Conservation (phyloP, 176 grass and related monocot genomes). For the Ensete ventricosum region DNA sequence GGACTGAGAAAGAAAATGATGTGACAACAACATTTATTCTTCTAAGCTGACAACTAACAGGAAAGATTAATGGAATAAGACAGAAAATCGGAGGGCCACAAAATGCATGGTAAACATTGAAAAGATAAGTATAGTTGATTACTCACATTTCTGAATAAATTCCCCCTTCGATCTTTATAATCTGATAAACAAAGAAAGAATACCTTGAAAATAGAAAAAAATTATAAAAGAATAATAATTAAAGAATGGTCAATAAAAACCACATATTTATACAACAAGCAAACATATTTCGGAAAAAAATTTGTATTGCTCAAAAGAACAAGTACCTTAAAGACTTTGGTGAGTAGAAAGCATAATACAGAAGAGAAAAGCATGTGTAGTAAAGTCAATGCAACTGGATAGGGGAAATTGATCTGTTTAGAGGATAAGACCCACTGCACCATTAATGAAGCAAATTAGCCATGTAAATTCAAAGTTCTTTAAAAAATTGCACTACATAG, state of each 20-base stretch:
- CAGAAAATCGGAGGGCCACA: no score
- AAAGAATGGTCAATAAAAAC: background rate
- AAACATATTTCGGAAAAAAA: background rate
- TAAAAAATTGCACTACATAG: background rate
- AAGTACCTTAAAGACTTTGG: slow-evolving; percentile 92
- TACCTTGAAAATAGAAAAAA: background rate
- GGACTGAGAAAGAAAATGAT: background rate
- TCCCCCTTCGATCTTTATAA: slow-evolving; percentile 94
- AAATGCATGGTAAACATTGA: background rate
- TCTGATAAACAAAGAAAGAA: slow-evolving; percentile 47
- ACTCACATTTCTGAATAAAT: slow-evolving; percentile 96
- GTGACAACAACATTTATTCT: background rate
- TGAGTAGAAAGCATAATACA: slow-evolving; percentile 71
- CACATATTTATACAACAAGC: background rate
- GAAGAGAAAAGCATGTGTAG: slow-evolving; percentile 97
- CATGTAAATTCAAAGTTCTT: slow-evolving; percentile 5
- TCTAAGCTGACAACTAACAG: background rate
- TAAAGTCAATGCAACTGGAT: slow-evolving; percentile 95
- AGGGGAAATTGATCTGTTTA: slow-evolving; percentile 94
- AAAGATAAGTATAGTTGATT: slow-evolving; percentile 4
- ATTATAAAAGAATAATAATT: background rate
- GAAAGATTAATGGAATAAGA: background rate
- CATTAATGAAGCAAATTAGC: slow-evolving; percentile 18
- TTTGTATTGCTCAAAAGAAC: background rate
- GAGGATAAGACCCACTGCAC: slow-evolving; percentile 96